Evolutionary conservation across 2,329 filamentous ascomycete genomes (phyloP).

Genomic region (Aspergillus oerlinghausenensis): DNA sequence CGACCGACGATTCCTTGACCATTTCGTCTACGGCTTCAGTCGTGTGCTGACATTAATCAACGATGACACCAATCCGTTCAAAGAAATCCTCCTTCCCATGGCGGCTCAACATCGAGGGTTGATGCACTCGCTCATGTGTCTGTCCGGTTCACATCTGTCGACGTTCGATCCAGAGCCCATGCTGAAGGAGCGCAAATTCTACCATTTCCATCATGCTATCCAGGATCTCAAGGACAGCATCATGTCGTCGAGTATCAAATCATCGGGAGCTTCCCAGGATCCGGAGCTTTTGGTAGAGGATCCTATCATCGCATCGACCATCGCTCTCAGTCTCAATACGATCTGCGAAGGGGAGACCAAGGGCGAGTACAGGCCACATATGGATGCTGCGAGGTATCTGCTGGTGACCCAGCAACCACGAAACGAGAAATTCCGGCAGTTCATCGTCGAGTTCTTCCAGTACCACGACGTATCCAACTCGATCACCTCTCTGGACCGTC

Average conservation of each 20-base stretch:
- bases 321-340: constrained; percentile 57
- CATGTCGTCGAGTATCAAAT: constrained; percentile 20
- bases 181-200: constrained; percentile 51
- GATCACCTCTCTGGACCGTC: constrained; percentile 52
- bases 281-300: constrained; percentile 47
- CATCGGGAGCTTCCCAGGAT: constrained; percentile 20
- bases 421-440: constrained; percentile 67
- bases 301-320: constrained; percentile 57
- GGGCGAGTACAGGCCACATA: constrained; percentile 74
- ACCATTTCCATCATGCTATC: constrained; percentile 48
- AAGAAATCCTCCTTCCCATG: constrained; percentile 76
- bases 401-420: constrained; percentile 57
- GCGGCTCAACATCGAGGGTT: constrained; percentile 73
- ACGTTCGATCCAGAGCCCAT: constrained; percentile 47
- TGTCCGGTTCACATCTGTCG: constrained; percentile 72
- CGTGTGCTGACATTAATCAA: constrained; percentile 76
- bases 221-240: constrained; percentile 39
- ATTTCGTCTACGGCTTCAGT: constrained; percentile 77
- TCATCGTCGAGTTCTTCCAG: constrained; percentile 73
- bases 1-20: constrained; percentile 75
- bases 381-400: constrained; percentile 69
- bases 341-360: constrained; percentile 56
- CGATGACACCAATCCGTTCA: constrained; percentile 78
- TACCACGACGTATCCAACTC: constrained; percentile 66
- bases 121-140: constrained; percentile 84